These are phyloP conservation scores for Dryadomyces quercivorus DNA, from an alignment of 2,329 filamentous ascomycete species.

Conservation along the genomic window DNA sequence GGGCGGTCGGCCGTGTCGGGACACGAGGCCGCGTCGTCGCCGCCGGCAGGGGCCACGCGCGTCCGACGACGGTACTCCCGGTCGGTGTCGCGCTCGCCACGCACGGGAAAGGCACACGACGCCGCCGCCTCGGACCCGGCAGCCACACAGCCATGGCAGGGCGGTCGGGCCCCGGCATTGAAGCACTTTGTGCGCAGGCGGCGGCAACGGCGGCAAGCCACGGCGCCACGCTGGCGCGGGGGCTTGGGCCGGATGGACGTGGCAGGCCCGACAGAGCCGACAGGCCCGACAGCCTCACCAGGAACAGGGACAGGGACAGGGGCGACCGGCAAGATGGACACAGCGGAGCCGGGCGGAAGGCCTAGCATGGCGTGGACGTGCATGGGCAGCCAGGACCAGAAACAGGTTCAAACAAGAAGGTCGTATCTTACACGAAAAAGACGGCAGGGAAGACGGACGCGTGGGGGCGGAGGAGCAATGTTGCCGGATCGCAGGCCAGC, in stretches of 20 bases:
- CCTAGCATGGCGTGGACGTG: background rate
- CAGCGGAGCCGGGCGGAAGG: background rate
- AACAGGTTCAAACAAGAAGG: too few species aligned
- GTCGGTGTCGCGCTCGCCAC: slow-evolving; percentile 40
- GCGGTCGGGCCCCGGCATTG: slow-evolving; percentile 7
- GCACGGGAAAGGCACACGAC: slow-evolving; percentile 37
- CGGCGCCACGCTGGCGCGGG: slow-evolving; percentile 4
- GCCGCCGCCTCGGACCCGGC: slow-evolving; percentile 32
- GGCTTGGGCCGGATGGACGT: background rate
- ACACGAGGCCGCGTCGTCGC: background rate
- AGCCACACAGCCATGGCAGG: slow-evolving; percentile 36
- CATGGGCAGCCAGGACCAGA: background rate
- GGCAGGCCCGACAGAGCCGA: background rate
- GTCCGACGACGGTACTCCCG: slow-evolving; percentile 43
- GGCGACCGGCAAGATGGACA: background rate
- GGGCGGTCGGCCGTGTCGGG: slow-evolving; percentile 21
- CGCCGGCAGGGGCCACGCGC: slow-evolving; percentile 25
- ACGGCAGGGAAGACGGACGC: too few species aligned
- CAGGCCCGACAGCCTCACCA: too few species aligned
- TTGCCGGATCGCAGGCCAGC: background rate
- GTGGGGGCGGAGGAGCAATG: too few species aligned
- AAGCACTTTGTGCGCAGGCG: slow-evolving; percentile 12
- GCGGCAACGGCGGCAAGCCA: slow-evolving; percentile 10
- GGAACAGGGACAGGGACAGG: too few species aligned
- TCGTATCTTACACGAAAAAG: too few species aligned